Evolutionary conservation across 345 rosid genomes (phyloP).

Genomic region (Alliaria petiolata): DNA sequence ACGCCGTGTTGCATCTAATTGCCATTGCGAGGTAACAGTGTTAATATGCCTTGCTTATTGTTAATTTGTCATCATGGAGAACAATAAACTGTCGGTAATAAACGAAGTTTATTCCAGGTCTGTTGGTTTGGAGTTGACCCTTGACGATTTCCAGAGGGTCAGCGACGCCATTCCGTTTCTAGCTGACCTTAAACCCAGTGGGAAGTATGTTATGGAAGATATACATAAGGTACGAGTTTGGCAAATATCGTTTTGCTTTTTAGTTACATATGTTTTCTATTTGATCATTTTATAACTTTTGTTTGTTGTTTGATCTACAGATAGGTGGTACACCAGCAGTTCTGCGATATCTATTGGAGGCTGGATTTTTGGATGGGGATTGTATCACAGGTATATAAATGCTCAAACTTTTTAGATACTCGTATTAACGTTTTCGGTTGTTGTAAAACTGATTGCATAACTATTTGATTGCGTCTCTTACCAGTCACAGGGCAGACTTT

Average conservation of each 20-base stretch:
- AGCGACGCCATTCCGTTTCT: conserved; percentile 90
- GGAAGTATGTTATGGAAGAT: conserved; percentile 98
- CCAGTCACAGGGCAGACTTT: conserved; percentile 91
- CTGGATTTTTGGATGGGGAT: conserved; percentile 61
- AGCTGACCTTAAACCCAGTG: conserved; percentile 97
- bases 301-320: conserved; percentile 30
- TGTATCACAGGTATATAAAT: conserved; percentile 70
- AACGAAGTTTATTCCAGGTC: conserved; percentile 61
- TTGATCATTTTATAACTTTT: conserved; percentile 8
- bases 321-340: conserved; percentile 86
- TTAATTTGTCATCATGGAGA: background rate
- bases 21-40: conserved; percentile 85
- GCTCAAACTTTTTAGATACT: background rate
- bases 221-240: conserved; percentile 68
- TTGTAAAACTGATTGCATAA: conserved; percentile 1
- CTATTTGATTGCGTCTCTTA: background rate
- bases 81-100: too few species aligned
- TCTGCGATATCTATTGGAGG: conserved; percentile 64
- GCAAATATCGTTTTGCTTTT: background rate
- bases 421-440: background rate
- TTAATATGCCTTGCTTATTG: background rate
- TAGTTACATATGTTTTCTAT: background rate
- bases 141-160: conserved; percentile 95
- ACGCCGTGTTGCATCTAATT: conserved; percentile 94
- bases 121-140: conserved; percentile 83